phyloP scores from a whole-genome alignment of 163 green algal genomes.

The Chlamydomonas reinhardtii region DNA sequence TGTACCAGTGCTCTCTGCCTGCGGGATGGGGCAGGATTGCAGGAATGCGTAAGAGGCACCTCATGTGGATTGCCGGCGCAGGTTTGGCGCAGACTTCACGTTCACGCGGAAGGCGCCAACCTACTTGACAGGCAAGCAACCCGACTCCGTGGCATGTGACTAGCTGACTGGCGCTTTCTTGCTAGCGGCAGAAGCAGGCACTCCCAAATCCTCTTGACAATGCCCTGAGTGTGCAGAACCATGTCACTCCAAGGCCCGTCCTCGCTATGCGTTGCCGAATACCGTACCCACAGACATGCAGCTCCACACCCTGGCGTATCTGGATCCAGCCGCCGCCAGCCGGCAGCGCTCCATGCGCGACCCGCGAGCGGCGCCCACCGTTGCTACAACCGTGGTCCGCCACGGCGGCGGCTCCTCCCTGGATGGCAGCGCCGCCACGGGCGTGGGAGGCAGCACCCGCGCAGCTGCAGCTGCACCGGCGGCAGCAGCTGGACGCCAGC shows the following conservation, averaged over 20 bases:
- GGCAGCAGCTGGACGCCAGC: background rate
- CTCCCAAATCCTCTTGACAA: no score
- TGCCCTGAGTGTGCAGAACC: no score
- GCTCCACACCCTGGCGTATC: constrained; percentile 34
- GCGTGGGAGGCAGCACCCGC: background rate
- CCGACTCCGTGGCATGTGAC: no score
- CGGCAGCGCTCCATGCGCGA: background rate
- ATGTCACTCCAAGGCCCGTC: no score
- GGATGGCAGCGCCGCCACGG: background rate
- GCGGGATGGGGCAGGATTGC: no score
- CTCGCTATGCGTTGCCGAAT: no score
- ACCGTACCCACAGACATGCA: constrained; percentile 5
- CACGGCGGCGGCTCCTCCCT: background rate
- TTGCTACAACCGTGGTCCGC: background rate
- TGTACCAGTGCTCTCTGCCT: background rate
- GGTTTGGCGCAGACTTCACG: constrained; percentile 26
- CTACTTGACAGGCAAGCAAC: constrained; percentile 2
- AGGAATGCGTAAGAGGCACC: no score
- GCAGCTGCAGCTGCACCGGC: background rate
- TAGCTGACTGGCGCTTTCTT: no score
- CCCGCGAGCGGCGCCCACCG: background rate
- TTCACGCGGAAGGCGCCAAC: background rate
- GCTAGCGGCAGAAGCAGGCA: no score
- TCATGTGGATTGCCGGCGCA: background rate
- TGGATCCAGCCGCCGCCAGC: constrained; percentile 25